These are phyloP conservation scores for Aureobasidium sp. DNA, from an alignment of 2,329 filamentous ascomycete species.

Conservation along the genomic window DNA sequence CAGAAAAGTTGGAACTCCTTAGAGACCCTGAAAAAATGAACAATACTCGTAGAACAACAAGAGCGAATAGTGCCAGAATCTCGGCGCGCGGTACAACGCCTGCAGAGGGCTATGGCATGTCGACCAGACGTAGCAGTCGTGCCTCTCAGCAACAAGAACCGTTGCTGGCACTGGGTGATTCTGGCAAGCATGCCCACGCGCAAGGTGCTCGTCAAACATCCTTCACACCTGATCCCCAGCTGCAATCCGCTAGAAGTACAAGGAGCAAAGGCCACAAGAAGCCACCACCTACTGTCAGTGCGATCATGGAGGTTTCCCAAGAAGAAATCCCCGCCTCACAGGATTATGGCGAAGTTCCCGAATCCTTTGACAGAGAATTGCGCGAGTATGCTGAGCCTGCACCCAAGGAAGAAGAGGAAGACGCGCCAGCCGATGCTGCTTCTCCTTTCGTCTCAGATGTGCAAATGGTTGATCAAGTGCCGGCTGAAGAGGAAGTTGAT, in stretches of 20 bases:
- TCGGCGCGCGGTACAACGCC: slow-evolving; percentile 17
- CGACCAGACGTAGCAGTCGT: slow-evolving; percentile 48
- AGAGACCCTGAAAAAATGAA: not conserved
- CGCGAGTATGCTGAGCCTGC: not conserved
- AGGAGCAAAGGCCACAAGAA: slow-evolving; percentile 42
- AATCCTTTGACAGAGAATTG: not conserved
- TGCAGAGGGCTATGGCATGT: slow-evolving; percentile 14
- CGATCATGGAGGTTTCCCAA: slow-evolving; percentile 46
- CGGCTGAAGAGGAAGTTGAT: slow-evolving; percentile 15
- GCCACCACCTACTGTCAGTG: slow-evolving; percentile 30
- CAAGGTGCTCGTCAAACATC: slow-evolving; percentile 41
- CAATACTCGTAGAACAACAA: slow-evolving; percentile 3
- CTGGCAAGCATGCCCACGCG: slow-evolving; percentile 48
- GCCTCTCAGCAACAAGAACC: slow-evolving; percentile 45
- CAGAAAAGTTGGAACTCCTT: not conserved
- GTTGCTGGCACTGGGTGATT: slow-evolving; percentile 50
- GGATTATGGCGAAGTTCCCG: slow-evolving; percentile 22
- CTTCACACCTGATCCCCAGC: slow-evolving; percentile 37
- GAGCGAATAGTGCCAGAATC: not conserved
- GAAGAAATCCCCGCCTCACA: slow-evolving; percentile 29
- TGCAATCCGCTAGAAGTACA: slow-evolving; percentile 28
- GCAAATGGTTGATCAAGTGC: slow-evolving; percentile 21
- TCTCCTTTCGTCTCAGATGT: slow-evolving; percentile 8
- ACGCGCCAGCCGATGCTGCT: not conserved
- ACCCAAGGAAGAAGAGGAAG: not conserved